Evolutionary conservation across 2,329 filamentous ascomycete genomes (phyloP), one percentile per base, ranked within the genome.

Genomic region (Aspergillus quadrilineatus): DNA sequence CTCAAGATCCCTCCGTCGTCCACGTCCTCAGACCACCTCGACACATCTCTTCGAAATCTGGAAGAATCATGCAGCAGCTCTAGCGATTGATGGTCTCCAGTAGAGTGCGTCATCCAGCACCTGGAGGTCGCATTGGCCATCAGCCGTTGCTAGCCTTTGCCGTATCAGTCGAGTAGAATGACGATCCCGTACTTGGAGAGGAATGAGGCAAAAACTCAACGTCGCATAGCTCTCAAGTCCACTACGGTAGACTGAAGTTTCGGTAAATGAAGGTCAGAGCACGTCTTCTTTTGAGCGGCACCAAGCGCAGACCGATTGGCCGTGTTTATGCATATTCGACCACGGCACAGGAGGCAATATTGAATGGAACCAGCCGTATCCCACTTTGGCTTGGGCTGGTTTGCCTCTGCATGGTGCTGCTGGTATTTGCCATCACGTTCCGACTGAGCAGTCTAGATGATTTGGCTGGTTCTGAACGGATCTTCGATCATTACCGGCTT

Each of bases 71-170:
- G 43, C 42, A 39, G 37, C 28, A 22, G 29, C 30, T 45, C 43
- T 53, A 8, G 26, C 39, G 50, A 53, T 45, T 45, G 17, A 37
- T 17, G 29, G n/a, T 36, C 32, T 36, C 17, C 26, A 29, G 41
- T 32, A 39, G 41, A 34, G 29, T 43, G 43, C 50, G 34, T 53
- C 42, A 55, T 41, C 26, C 7, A 28, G 60, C 56, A 58, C 59
- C 59, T 63, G 54, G 47, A 51, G 53, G 54, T 43, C 56, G 50
- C 55, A 54, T 58, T 34, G 28, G 17, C 5, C 7, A 17, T 48
- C 47, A 46, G 53, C 45, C 55, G 60, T 30, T 46, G 14, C 32
- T 15, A 7, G 51, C 48, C 48, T 56, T 51, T 55, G 43, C 41
- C 15, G 36, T 41, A 52, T 43, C 36, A 6, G 36, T 26, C 30